Evolutionary conservation across 345 rosid genomes (phyloP).

Genomic region (Moringa oleifera): DNA sequence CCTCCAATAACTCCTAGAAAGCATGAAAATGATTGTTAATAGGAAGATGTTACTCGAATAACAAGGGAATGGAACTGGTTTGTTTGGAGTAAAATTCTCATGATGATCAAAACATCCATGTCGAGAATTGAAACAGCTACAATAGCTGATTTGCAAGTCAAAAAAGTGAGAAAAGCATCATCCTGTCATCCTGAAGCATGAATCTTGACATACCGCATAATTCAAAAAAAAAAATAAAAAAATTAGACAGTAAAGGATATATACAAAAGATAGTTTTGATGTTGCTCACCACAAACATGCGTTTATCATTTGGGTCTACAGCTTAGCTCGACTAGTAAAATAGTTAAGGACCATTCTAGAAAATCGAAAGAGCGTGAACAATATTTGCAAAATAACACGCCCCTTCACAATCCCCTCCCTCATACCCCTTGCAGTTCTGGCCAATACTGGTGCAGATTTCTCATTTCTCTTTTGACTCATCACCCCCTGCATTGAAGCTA

Average conservation of each 20-base stretch:
- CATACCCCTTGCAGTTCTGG: constrained; percentile 47
- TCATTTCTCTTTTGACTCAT: constrained; percentile 30
- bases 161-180: too few species aligned
- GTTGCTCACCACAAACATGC: constrained; percentile 24
- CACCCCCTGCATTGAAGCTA: constrained; percentile 71
- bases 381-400: constrained; percentile 45
- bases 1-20: too few species aligned
- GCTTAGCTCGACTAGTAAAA: constrained; percentile 41
- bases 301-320: constrained; percentile 16
- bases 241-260: constrained; percentile 2
- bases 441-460: constrained; percentile 40
- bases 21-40: too few species aligned
- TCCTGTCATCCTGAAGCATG: too few species aligned
- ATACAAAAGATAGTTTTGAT: constrained; percentile 3
- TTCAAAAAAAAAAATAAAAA: background rate
- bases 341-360: constrained; percentile 39
- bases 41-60: too few species aligned
- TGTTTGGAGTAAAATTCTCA: too few species aligned
- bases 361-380: constrained; percentile 41
- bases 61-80: too few species aligned
- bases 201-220: too few species aligned
- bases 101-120: too few species aligned
- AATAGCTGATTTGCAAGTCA: too few species aligned
- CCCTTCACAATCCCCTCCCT: constrained; percentile 69
- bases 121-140: too few species aligned